Evolutionary conservation across 2,329 filamentous ascomycete genomes (phyloP), one percentile per base, ranked within the genome.

Genomic region (Graphium sp.): DNA sequence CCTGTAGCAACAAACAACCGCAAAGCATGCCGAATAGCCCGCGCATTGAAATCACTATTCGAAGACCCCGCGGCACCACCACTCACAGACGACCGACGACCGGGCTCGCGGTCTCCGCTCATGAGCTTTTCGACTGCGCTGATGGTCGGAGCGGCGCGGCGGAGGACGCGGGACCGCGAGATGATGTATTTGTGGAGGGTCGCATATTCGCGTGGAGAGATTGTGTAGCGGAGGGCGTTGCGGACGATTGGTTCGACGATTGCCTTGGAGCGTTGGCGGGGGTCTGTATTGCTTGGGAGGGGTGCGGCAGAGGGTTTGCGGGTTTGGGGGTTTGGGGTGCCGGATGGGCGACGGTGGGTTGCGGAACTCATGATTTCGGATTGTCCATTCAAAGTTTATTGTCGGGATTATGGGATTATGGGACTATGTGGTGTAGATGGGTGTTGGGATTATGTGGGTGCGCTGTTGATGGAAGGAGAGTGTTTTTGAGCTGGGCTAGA

Each of bases 191-290:
- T 75, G 50, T 93, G 83, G 12, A 94, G 66, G 2, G 76, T 58
- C 39, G 81, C 75, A 52, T 94, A 94, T 50, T 94, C 85, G 49
- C 76, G 73, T 23, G 82, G 74, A 6, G 73, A 77, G 46, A 85
- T 83, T 33, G 80, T 89, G 53, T 93, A 85, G 39, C 84, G 76
- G 34, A 94, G 62, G 24, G 82, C 75, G 50, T 89, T 91, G 50
- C 81, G 80, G 32, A 91, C 63, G 36, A 91, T 64, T 5, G 80
- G 77, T 39, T 87, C 78, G 22, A 38, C 33, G 18, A 39, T n/a
- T n/a, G n/a, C 41, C 4, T 49, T 18, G 14, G 33, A 26, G 26
- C 32, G 21, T 12, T 30, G 22, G 16, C 27, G 33, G 9, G 9
- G 9, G 19, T 22, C 23, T 29, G 10, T 33, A 35, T 28, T 32